Evolutionary conservation across 352 stramenopile genomes (phyloP), one percentile per base, ranked within the genome.

Genomic region (Halophytophthora polymorphica): DNA sequence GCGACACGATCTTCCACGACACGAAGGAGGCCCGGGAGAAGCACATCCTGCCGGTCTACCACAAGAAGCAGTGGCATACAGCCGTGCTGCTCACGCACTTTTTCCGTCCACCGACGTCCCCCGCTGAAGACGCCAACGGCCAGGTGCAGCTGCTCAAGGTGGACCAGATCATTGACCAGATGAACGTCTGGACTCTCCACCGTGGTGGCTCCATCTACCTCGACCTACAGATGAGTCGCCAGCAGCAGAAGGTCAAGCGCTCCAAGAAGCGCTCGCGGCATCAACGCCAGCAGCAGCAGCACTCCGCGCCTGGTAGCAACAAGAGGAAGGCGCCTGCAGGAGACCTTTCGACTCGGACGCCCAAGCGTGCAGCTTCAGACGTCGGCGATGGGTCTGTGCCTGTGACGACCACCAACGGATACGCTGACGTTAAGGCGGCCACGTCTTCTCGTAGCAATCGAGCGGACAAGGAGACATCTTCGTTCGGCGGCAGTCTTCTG

Each of bases 1-100:
- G 85, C 18, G 85, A 95, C 28, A 90, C 76, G 5, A 88, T 95
- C 35, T 95, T 95, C 43, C 75, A 89, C 41, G 81, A 95, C 55
- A 90, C 83, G 15, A 95, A 93, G 56, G 83, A 92, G 40, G 80
- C 84, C 3, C 72, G 79, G 0, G 85, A 95, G 57, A 91, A 91
- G 40, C 80, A 92, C 41, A 87, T 95, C 12, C 54, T 88, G 6
- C 82, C 80, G 2, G 77, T 92, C 38, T 91, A 92, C 44, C 78
- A 91, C 61, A 93, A 93, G 50, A 91, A 92, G 36, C 78, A 88
- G 53, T 91, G 82, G 80, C 83, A 93, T 49, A 93, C 78, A 8
- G 83, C 80, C 1, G 85, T 93, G 22, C 50, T 95, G 8, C 67
- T 95, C 39, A 95, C 82, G 18, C 81, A 92, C 34, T 90, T 95